These are phyloP conservation scores for Fusarium sp. DNA, from an alignment of 2,329 filamentous ascomycete genomes.

Conservation along the genomic window DNA sequence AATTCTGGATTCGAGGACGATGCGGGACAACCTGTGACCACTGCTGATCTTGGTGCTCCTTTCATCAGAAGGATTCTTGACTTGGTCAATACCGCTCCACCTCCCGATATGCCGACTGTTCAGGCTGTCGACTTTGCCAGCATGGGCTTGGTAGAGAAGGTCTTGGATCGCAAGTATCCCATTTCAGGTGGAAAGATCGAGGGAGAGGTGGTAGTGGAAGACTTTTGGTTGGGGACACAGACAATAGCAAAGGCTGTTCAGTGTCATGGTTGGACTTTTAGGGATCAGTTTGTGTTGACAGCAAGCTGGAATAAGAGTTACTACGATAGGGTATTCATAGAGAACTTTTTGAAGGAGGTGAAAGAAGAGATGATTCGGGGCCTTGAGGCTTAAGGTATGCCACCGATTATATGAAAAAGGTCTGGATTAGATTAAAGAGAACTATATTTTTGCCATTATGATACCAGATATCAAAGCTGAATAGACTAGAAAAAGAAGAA, in stretches of 20 bases:
- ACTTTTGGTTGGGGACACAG: conserved; percentile 50
- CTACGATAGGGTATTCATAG: conserved; percentile 45
- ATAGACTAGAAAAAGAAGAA: too few relatives aligned
- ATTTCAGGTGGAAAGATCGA: conserved; percentile 21
- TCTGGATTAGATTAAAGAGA: background rate
- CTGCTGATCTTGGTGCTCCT: conserved; percentile 28
- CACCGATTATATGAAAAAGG: background rate
- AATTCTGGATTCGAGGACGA: conserved; percentile 39
- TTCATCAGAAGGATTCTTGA: conserved; percentile 32
- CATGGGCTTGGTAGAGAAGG: conserved; percentile 43
- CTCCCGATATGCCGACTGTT: conserved; percentile 43
- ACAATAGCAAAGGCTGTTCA: conserved; percentile 48
- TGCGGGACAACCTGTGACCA: conserved; percentile 34
- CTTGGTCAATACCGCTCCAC: conserved; percentile 28
- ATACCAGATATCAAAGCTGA: background rate
- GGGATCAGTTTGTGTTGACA: conserved; percentile 49
- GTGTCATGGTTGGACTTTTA: conserved; percentile 52
- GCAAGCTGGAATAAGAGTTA: conserved; percentile 52
- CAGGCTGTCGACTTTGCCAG: conserved; percentile 50
- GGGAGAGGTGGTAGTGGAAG: conserved; percentile 42
- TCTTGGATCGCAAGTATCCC: conserved; percentile 44
- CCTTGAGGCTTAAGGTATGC: background rate
- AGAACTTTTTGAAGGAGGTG: conserved; percentile 40
- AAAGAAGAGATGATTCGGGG: conserved; percentile 11
- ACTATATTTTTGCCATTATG: background rate